A percentile compares a stretch with the other conserved stretches of the same genome.
Evolutionary conservation across 176 grass and related monocot species (phyloP).

Genomic region (Musa acuminata): DNA sequence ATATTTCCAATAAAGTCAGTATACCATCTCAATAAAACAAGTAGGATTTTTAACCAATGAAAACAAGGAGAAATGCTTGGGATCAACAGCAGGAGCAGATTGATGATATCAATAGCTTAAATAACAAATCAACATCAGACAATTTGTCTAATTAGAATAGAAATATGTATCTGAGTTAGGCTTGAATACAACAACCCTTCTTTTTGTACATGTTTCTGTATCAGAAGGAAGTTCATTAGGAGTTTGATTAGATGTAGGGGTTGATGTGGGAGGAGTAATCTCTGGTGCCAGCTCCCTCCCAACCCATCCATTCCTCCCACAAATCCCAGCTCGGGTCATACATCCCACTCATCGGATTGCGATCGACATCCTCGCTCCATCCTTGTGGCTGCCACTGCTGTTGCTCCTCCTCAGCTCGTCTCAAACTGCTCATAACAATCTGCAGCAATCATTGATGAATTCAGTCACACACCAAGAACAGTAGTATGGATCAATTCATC

Average conservation of each 20-base stretch:
- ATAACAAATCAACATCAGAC: no score
- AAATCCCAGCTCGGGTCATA: slow-evolving; percentile 18
- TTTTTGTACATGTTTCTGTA: not conserved
- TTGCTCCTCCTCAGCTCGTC: slow-evolving; percentile 14
- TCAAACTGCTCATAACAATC: slow-evolving; percentile 14
- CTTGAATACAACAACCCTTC: no score
- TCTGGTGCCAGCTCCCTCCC: slow-evolving; percentile 23
- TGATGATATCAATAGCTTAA: no score
- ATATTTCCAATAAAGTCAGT: no score
- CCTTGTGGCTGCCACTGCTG: not conserved
- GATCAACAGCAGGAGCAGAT: no score
- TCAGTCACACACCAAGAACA: not conserved
- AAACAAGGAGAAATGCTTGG: no score
- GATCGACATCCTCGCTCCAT: not conserved
- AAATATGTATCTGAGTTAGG: no score
- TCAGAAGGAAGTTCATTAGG: not conserved
- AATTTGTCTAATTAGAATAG: no score
- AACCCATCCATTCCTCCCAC: slow-evolving; percentile 32
- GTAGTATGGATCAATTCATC: not conserved
- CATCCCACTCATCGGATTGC: slow-evolving; percentile 9
- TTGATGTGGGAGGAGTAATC: slow-evolving; percentile 27
- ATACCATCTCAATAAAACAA: no score
- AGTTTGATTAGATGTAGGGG: slow-evolving; percentile 15
- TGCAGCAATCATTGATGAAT: not conserved
- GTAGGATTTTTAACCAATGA: no score